Evolutionary conservation across 129 eudicot species (phyloP), one percentile per base, ranked within the genome.

Genomic region (Tagetes erecta): DNA sequence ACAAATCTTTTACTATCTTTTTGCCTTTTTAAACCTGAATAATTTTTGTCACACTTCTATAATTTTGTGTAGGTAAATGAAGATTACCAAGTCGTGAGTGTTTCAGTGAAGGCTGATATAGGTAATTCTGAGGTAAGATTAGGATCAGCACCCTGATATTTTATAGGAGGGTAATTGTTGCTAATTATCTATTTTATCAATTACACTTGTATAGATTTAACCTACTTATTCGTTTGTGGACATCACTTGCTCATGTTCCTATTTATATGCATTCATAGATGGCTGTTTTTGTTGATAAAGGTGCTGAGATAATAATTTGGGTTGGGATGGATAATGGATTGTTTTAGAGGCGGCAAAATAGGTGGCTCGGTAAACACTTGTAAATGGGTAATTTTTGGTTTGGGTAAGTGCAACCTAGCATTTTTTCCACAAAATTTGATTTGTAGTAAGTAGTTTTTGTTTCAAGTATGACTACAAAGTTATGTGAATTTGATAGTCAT

Each of bases 11-110:
- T 36, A 69, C 76, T 11, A 45, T 60, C 56, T 57, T 35, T 47
- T 36, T 67, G 60, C 33, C 39, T 44, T 41, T 20, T 34, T 69
- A 56, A 59, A 68, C 63, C 20, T 42, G 12, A 45, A 42, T 67
- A 39, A 7, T 53, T 53, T 31, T 14, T 3, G 11, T 76, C 60
- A 42, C 11, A 35, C 39, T 42, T 76, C 30, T 50, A 30, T 74
- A 64, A 65, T 71, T 58, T 67, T 81, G 53, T 82, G 76, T 72
- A 93, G 98, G 89, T 78, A 64, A 90, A 81, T 47, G 92, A 83
- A 70, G 96, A 93, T 75, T 87, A 84, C 76, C 98, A 90, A 83
- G 87, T 89, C 41, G 92, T 93, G 31, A 86, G 80, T 78, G 96
- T 93, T 52, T 86, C 89, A 4, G 89, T 93, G 70, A 86, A 78